A percentile compares a stretch with the other conserved stretches of the same genome.
Evolutionary conservation across 2,329 filamentous ascomycete species (phyloP).

Genomic region (Paecilomyces dactylethromorphus): DNA sequence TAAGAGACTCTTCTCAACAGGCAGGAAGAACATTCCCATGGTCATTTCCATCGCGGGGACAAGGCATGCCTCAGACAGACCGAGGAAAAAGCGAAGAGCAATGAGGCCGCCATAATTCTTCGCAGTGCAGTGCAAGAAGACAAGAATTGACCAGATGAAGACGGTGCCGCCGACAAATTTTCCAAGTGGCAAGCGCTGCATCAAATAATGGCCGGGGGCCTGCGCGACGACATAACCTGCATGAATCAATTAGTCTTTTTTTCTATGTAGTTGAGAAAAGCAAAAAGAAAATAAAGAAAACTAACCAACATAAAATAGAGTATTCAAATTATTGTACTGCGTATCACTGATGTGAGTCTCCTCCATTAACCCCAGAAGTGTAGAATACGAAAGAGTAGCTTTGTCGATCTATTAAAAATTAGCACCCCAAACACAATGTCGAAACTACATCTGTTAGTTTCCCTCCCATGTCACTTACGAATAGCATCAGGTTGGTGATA

Average conservation of each 20-base stretch:
- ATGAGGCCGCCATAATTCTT: slow-evolving; percentile 28
- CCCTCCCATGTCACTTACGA: slow-evolving; percentile 19
- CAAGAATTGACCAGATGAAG: slow-evolving; percentile 30
- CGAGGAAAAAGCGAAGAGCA: slow-evolving; percentile 30
- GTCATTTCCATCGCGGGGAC: slow-evolving; percentile 38
- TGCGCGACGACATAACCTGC: slow-evolving; percentile 32
- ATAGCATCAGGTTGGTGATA: slow-evolving; percentile 31
- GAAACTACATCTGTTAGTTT: background rate
- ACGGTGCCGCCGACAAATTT: slow-evolving; percentile 22
- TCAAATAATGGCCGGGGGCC: slow-evolving; percentile 34
- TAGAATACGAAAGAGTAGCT: slow-evolving; percentile 34
- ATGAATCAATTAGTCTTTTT: background rate
- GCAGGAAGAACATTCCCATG: slow-evolving; percentile 39
- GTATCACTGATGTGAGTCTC: slow-evolving; percentile 32
- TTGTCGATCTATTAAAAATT: slow-evolving; percentile 30
- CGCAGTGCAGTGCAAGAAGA: slow-evolving; percentile 34
- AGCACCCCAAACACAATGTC: background rate
- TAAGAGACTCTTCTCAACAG: slow-evolving; percentile 40
- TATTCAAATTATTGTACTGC: slow-evolving; percentile 37
- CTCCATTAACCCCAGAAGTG: slow-evolving; percentile 37
- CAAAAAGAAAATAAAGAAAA: background rate
- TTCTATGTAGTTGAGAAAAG: background rate
- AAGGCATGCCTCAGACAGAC: slow-evolving; percentile 29
- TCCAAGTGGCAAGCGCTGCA: slow-evolving; percentile 34
- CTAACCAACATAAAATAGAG: slow-evolving; percentile 38